A percentile compares a stretch with the other conserved stretches of the same genome.
phyloP scores from a whole-genome alignment of 805 yeast genomes.

The Candida qinlingensis region DNA sequence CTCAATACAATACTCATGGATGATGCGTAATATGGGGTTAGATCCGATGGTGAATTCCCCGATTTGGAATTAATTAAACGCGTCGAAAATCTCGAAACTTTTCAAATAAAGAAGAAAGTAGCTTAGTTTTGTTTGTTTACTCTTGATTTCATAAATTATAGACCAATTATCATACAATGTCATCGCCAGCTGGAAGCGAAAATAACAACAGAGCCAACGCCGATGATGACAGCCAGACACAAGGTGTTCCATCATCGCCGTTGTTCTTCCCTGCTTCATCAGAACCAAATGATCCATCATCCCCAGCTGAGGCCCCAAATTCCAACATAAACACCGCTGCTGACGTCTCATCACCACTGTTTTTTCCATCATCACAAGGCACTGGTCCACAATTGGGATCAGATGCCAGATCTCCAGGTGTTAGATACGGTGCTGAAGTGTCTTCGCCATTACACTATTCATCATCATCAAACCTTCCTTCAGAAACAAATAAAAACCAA shows the following conservation, averaged over 20 bases:
- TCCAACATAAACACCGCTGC: neutral
- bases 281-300: neutral
- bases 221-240: neutral
- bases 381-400: conserved; percentile 17
- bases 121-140: conserved; percentile 1
- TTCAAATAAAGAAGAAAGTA: neutral
- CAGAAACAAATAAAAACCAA: conserved; percentile 18
- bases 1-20: too few species aligned
- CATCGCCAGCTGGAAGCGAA: conserved; percentile 3
- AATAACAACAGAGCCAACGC: neutral
- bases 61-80: conserved; percentile 21
- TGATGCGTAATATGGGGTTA: too few species aligned
- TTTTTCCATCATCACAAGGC: conserved; percentile 29
- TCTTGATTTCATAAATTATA: neutral
- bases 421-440: conserved; percentile 23
- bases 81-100: conserved; percentile 12
- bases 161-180: neutral
- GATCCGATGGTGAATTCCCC: neutral
- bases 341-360: conserved; percentile 28
- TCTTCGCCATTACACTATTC: conserved; percentile 44
- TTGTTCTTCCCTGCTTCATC: conserved; percentile 36
- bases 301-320: neutral
- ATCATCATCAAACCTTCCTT: conserved; percentile 28
- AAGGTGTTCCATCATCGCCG: conserved; percentile 25
- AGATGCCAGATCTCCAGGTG: conserved; percentile 11